phyloP scores from a whole-genome alignment of 768 basidiomycete species.

The Antrodiella citrinella region DNA sequence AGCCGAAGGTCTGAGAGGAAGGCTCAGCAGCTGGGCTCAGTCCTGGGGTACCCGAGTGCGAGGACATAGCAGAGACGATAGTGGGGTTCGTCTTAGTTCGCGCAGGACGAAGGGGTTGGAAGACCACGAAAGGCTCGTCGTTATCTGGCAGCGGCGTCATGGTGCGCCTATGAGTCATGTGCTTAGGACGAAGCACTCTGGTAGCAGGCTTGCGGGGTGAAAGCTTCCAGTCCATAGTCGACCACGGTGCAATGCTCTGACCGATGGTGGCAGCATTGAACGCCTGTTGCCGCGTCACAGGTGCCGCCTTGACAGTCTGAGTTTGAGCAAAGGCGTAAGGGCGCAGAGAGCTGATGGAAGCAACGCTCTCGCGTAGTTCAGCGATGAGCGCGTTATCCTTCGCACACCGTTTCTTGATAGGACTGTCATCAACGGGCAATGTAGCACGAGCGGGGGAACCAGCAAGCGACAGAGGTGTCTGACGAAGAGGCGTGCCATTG shows the following conservation, averaged over 20 bases:
- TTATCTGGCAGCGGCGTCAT: constrained; percentile 50
- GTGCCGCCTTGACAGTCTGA: constrained; percentile 6
- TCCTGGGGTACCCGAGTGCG: constrained; percentile 20
- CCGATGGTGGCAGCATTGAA: constrained; percentile 30
- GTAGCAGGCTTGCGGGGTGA: constrained; percentile 30
- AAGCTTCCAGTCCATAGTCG: constrained; percentile 32
- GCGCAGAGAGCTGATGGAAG: constrained; percentile 40
- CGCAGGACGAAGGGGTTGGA: constrained; percentile 51
- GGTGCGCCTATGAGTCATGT: constrained; percentile 48
- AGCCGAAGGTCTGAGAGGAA: constrained; percentile 34
- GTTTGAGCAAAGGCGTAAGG: constrained; percentile 37
- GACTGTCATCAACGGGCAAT: constrained; percentile 24
- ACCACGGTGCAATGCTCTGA: constrained; percentile 60
- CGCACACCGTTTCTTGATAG: constrained; percentile 20
- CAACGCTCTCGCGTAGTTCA: constrained; percentile 28
- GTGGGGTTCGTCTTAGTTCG: constrained; percentile 20
- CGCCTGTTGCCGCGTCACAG: constrained; percentile 5
- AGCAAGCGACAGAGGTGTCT: constrained; percentile 11
- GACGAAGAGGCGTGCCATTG: constrained; percentile 25
- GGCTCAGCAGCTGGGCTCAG: constrained; percentile 25
- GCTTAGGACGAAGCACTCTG: constrained; percentile 18
- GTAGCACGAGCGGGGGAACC: constrained; percentile 1
- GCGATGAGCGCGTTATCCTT: constrained; percentile 11
- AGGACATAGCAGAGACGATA: constrained; percentile 12
- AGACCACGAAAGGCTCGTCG: constrained; percentile 51